Evolutionary conservation across 2,329 filamentous ascomycete genomes (phyloP).

Genomic region (Aspergillus sp.): DNA sequence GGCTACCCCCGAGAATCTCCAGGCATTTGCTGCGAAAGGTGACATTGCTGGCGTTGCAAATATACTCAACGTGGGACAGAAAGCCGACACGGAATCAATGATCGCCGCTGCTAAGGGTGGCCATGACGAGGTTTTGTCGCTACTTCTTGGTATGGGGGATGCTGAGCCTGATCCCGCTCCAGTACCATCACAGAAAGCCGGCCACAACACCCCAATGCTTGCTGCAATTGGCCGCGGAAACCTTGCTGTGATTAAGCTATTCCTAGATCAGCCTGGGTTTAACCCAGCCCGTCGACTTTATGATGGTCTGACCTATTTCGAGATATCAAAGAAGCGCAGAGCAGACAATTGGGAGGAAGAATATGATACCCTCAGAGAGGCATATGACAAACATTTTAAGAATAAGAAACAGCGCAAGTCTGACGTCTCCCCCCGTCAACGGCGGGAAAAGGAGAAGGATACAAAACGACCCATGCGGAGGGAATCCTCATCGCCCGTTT

Average conservation of each 20-base stretch:
- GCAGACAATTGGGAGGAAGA: slow-evolving; percentile 92
- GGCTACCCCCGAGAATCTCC: slow-evolving; percentile 50
- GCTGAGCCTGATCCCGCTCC: slow-evolving; percentile 69
- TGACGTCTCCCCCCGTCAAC: slow-evolving; percentile 36
- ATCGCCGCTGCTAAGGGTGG: slow-evolving; percentile 90
- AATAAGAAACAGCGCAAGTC: slow-evolving; percentile 34
- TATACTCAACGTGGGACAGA: slow-evolving; percentile 51
- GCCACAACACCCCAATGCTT: slow-evolving; percentile 87
- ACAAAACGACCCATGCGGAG: slow-evolving; percentile 32
- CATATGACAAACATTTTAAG: slow-evolving; percentile 41
- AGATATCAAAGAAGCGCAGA: slow-evolving; percentile 77
- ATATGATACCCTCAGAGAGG: slow-evolving; percentile 73
- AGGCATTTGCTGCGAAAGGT: slow-evolving; percentile 50
- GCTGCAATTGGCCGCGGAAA: slow-evolving; percentile 89
- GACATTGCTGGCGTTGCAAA: slow-evolving; percentile 51
- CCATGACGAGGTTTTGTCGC: slow-evolving; percentile 81
- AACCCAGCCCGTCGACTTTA: slow-evolving; percentile 74
- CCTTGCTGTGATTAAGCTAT: slow-evolving; percentile 76
- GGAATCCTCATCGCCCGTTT: slow-evolving; percentile 42
- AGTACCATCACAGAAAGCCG: slow-evolving; percentile 57
- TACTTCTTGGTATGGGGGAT: slow-evolving; percentile 68
- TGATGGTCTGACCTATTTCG: slow-evolving; percentile 78
- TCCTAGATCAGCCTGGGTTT: slow-evolving; percentile 75
- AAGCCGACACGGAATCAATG: slow-evolving; percentile 78
- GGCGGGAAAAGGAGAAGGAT: slow-evolving; percentile 41